Evolutionary conservation across 2,329 filamentous ascomycete species (phyloP), one percentile per base, ranked within the genome.

Genomic region (Plectosphaerella cucumerina): DNA sequence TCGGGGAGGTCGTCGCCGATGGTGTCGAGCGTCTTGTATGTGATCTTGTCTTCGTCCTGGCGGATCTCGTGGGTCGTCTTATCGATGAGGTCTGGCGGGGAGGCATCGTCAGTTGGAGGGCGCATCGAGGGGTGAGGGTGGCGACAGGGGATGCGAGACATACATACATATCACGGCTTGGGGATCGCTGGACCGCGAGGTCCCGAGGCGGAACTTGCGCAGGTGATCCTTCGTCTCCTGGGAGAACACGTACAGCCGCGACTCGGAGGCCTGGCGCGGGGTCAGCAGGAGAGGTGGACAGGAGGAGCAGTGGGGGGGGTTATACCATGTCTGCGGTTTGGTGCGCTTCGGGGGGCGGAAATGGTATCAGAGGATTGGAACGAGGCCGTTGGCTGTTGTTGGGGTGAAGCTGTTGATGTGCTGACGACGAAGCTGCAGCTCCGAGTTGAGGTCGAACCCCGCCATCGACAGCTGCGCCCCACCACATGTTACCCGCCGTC

Each of bases 111-210:
- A 47, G 45, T 17, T 14, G 12, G 23, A 14, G 44, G 15, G 44
- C 14, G 15, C 44, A 51, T 21, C 44, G 41, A 17, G 20, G 23
- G 41, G 23, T 20, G 9, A 17, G n/a, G 8, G 33, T 34, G 23
- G 33, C 42, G 20, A 37, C 44, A 47, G 41, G 44, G 47, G 39
- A 48, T 41, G 41, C 42, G 56, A 66, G 64, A 73, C 67, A 61
- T 68, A 78, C 86, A 71, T 88, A 97, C 94, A 97, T 60, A 99
- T 96, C 56, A 95, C 85, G 54, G 92, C 94, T 74, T 97, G 90
- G 1, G 92, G 87, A 44, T 87, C 85, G 66, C 87, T 93, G 48
- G 90, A 85, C 58, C 94, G 80, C 33, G 92, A 97, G 2, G 94
- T 97, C 22, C 87, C 84, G 23, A 99, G 80, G 47, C 94, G 89